A percentile compares a stretch with the other conserved stretches of the same genome.
phyloP scores from a whole-genome alignment of 768 basidiomycete genomes.

The Lactifluus pinguis region DNA sequence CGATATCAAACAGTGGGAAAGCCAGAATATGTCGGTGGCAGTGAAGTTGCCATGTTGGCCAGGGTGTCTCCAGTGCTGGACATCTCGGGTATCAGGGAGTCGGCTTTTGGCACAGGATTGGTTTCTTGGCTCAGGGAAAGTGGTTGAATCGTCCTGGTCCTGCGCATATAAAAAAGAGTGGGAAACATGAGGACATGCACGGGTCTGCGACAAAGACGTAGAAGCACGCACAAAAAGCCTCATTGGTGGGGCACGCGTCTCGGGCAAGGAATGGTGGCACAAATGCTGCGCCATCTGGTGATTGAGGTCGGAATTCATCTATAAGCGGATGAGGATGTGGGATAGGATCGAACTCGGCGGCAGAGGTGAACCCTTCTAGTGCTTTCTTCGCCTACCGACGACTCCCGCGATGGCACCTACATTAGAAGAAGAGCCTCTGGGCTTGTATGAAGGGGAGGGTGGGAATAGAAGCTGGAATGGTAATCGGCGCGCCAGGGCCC shows the following conservation, averaged over 20 bases:
- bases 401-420: neutral
- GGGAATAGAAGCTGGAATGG: too few species aligned
- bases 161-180: neutral
- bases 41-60: too few species aligned
- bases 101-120: neutral
- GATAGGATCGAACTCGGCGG: too few species aligned
- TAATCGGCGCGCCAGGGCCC: neutral
- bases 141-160: constrained; percentile 5
- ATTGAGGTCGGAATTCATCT: too few species aligned
- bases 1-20: neutral
- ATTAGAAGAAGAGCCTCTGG: neutral
- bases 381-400: neutral
- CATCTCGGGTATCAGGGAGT: neutral
- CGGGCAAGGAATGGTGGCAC: neutral
- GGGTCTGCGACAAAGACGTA: too few species aligned
- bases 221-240: constrained; percentile 1
- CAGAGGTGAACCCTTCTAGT: neutral
- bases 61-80: too few species aligned
- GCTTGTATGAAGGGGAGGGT: neutral
- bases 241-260: neutral
- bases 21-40: neutral
- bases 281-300: too few species aligned
- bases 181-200: neutral
- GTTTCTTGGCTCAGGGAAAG: neutral
- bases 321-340: neutral